A percentile compares a stretch with the other conserved stretches of the same genome.
Evolutionary conservation across 116 monocot genomes (phyloP).

Genomic region (Phalaenopsis hybrid): DNA sequence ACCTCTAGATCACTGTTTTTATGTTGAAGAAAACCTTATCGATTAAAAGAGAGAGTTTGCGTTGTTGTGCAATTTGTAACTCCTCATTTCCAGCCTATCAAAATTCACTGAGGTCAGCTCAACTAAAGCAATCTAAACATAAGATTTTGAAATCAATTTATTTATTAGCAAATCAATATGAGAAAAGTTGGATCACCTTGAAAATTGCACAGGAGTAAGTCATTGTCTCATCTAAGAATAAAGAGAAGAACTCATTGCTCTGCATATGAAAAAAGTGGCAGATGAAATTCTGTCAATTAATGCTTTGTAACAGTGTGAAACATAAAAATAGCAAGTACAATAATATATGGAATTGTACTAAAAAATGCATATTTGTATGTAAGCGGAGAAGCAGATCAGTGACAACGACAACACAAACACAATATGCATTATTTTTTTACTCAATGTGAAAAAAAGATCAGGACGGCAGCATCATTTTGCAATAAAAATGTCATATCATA

Average conservation of each 20-base stretch:
- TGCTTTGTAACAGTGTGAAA: not conserved
- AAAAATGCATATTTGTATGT: not conserved
- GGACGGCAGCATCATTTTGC: no score
- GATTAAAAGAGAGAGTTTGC: conserved; percentile 72
- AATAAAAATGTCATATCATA: no score
- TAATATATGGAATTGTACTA: conserved; percentile 1
- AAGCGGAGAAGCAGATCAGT: not conserved
- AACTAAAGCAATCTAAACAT: not conserved
- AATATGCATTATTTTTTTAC: not conserved
- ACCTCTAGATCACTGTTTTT: not conserved
- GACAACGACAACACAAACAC: not conserved
- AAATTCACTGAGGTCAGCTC: not conserved
- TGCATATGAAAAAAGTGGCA: conserved; percentile 19
- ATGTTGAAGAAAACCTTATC: conserved; percentile 52
- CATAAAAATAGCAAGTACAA: not conserved
- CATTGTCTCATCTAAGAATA: conserved; percentile 96
- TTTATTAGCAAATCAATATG: not conserved
- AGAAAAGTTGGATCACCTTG: conserved; percentile 35
- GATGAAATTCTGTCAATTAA: conserved; percentile 5
- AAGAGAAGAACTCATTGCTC: conserved; percentile 93
- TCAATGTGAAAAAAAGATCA: not conserved
- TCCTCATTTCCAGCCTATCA: conserved; percentile 63
- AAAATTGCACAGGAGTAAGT: conserved; percentile 89
- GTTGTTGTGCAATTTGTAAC: conserved; percentile 66
- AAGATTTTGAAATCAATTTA: not conserved